Base-by-base conservation (phyloP, 148 eudicot species). In the Rhododendron williamsianum region DNA sequence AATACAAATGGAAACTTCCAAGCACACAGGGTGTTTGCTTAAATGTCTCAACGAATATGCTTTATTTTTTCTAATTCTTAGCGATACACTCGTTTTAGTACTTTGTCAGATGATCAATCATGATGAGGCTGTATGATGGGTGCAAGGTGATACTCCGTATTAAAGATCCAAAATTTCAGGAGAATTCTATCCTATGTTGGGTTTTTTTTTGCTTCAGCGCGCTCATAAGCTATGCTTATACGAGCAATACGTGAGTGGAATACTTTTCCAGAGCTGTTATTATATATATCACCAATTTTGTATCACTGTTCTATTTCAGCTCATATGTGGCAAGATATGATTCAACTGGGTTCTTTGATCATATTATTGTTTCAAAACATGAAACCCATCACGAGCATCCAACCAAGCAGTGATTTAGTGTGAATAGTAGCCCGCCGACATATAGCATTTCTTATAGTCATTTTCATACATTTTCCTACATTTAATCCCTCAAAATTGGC, bases 231-330 rank as follows among this genome's bases (percentile, higher is more conserved):
- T 95, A 90, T 73, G 94, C 86, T 38, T 95, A 94, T 90, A 94
- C 89, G 25, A 94, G 86, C 91, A 94, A 95, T 80, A 95, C 97
- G 98, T 91, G 86, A 89, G 93, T 85, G 8, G 1, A 41, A 41
- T 83, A 16, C 48, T 19, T 43, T 38, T 48, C 52, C 27, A 48
- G 1, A 60, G 19, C 9, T 71, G 76, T 16, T 30, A 71, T 35
- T 30, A 71, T 27, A 27, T 11, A 12, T 71, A 15, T 12, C 76
- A 4, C 76, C 18, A 12, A 25, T 3, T 69, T 27, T 69, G 1
- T 11, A 27, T 69, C 6, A 71, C 2, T 71, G 38, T 30, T 33
- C 15, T 71, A 30, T 71, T 71, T 71, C 76, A 12, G 2, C 16
- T 1, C 76, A 30, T 30, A 30, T 0, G 19, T 2, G 6, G 74